Evolutionary conservation across 352 stramenopile genomes (phyloP).

Genomic region (Pythium coloratum): DNA sequence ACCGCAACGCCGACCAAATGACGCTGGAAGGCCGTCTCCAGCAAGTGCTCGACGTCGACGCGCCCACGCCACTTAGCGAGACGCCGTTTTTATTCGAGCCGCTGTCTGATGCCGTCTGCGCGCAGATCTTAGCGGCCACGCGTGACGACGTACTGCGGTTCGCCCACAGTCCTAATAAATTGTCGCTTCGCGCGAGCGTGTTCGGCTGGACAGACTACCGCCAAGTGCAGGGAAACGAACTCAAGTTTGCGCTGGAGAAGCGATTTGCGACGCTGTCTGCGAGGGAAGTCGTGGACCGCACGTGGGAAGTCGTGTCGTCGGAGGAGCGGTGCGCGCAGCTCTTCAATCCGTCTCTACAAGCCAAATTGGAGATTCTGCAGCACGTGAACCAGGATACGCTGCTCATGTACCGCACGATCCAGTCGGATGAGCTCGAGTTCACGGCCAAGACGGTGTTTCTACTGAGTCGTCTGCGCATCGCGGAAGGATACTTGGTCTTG

Average conservation of each 20-base stretch:
- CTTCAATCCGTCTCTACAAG: constrained; percentile 41
- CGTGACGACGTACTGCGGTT: constrained; percentile 29
- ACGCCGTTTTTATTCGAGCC: constrained; percentile 11
- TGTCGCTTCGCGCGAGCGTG: constrained; percentile 46
- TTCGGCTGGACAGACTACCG: constrained; percentile 66
- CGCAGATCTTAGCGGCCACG: neutral
- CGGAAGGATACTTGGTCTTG: constrained; percentile 52
- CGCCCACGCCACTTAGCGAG: neutral
- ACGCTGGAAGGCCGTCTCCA: constrained; percentile 21
- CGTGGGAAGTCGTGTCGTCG: constrained; percentile 58
- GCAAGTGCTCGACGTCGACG: constrained; percentile 18
- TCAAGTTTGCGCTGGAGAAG: constrained; percentile 68
- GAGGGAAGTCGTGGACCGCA: constrained; percentile 36
- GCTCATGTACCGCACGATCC: constrained; percentile 60
- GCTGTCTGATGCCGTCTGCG: neutral
- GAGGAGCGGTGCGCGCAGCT: constrained; percentile 42
- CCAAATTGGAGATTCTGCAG: constrained; percentile 50
- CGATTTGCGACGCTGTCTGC: constrained; percentile 41
- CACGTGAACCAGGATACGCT: constrained; percentile 52
- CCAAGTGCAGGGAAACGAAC: constrained; percentile 42
- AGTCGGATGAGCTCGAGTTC: constrained; percentile 30
- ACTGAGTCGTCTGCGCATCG: constrained; percentile 41
- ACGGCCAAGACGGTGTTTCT: constrained; percentile 52
- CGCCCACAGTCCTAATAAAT: constrained; percentile 35
- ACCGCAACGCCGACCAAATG: constrained; percentile 14